Percentiles rank a stretch among this genome's conserved stretches.
Evolutionary conservation across 257 asterid genomes (phyloP).

Genomic region (Penstemon barbatus): DNA sequence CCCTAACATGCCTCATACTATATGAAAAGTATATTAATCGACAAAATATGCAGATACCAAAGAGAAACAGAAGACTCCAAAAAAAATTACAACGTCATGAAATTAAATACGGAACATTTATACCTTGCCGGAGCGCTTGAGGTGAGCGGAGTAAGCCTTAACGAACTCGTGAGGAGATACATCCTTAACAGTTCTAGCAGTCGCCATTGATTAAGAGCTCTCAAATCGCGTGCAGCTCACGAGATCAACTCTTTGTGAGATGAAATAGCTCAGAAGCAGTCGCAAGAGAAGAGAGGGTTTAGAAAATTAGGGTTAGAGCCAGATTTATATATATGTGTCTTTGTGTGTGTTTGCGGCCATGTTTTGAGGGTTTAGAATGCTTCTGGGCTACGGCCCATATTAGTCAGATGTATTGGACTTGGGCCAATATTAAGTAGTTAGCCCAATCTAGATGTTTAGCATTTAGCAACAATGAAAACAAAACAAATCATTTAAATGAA

Average conservation of each 20-base stretch:
- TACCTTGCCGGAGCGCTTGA: slow-evolving; percentile 98
- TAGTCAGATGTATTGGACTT: background rate
- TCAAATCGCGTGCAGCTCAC: slow-evolving; percentile 28
- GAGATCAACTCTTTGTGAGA: slow-evolving; percentile 20
- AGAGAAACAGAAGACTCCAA: background rate
- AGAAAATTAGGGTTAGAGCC: slow-evolving; percentile 1
- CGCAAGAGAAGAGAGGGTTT: slow-evolving; percentile 33
- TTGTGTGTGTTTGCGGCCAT: background rate
- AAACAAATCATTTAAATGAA: no score
- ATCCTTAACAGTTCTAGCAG: slow-evolving; percentile 77
- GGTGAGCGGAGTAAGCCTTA: slow-evolving; percentile 76
- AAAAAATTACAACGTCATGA: background rate
- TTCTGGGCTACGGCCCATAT: slow-evolving; percentile 21
- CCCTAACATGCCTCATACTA: background rate
- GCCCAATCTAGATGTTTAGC: background rate
- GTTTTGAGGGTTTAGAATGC: background rate
- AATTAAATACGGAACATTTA: background rate
- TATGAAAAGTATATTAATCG: background rate
- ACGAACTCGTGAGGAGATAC: slow-evolving; percentile 91
- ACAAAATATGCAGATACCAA: background rate
- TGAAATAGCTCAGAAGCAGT: slow-evolving; percentile 13
- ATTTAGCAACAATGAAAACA: no score
- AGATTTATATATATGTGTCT: slow-evolving; percentile 4
- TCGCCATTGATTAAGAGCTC: slow-evolving; percentile 55
- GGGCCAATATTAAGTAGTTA: background rate